Evolutionary conservation across 2,329 filamentous ascomycete genomes (phyloP).

Genomic region (Pseudogymnoascus sp.): DNA sequence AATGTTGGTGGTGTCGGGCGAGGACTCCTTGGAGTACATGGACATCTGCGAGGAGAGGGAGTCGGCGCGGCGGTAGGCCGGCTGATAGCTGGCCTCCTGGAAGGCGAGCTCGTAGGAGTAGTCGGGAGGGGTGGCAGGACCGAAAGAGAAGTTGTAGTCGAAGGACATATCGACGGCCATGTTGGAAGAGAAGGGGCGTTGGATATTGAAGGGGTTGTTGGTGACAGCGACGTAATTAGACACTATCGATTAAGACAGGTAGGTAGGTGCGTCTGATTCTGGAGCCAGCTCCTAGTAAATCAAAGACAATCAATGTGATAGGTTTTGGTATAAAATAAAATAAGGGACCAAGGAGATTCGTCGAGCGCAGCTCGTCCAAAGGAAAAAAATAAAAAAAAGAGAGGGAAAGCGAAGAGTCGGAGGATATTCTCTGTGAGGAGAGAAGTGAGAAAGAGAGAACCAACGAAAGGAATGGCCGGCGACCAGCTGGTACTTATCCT

Average conservation of each 20-base stretch:
- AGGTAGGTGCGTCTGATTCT: constrained; percentile 11
- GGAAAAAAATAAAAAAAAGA: constrained; percentile 19
- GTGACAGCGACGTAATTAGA: constrained; percentile 17
- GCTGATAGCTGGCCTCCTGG: constrained; percentile 43
- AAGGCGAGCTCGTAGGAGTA: constrained; percentile 49
- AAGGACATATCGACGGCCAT: constrained; percentile 49
- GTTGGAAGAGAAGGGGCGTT: background rate
- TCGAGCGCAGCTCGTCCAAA: constrained; percentile 24
- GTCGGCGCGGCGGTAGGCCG: constrained; percentile 28
- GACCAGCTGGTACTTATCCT: constrained; percentile 26
- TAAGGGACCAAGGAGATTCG: constrained; percentile 24
- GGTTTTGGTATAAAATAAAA: constrained; percentile 12
- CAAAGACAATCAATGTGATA: background rate
- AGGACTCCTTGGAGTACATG: constrained; percentile 59
- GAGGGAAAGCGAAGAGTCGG: constrained; percentile 17
- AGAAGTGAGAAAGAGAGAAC: background rate
- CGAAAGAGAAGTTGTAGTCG: constrained; percentile 44
- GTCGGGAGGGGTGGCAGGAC: constrained; percentile 41
- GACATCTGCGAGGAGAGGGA: constrained; percentile 53
- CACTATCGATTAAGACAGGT: constrained; percentile 22
- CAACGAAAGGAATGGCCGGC: constrained; percentile 11
- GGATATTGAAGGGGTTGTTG: constrained; percentile 12
- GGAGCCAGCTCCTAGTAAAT: constrained; percentile 25
- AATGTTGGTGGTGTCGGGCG: constrained; percentile 59
- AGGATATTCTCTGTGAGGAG: background rate